Percentiles rank a stretch among this genome's conserved stretches.
phyloP scores from a whole-genome alignment of 2,329 filamentous ascomycete genomes.

The Sporothrix inflata region DNA sequence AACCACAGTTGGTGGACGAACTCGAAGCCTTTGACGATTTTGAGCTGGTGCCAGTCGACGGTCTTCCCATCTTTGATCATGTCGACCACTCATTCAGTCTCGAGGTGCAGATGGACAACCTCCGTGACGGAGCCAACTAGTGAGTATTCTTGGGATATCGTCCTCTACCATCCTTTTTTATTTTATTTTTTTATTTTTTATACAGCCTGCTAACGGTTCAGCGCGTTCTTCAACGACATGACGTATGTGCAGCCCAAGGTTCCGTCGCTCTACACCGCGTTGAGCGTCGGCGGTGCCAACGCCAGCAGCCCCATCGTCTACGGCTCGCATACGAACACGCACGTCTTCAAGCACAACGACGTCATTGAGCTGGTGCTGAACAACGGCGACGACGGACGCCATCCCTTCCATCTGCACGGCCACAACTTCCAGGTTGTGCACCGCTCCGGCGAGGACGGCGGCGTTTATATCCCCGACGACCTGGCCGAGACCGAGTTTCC shows the following conservation, averaged over 20 bases:
- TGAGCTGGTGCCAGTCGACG: slow-evolving; percentile 69
- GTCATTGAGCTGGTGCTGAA: slow-evolving; percentile 71
- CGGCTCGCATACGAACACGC: slow-evolving; percentile 65
- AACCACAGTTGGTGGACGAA: slow-evolving; percentile 59
- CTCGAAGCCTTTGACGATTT: slow-evolving; percentile 74
- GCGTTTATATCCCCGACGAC: slow-evolving; percentile 54
- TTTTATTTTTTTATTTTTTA: slow-evolving; percentile 63
- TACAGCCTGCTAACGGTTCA: slow-evolving; percentile 39
- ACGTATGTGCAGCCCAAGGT: slow-evolving; percentile 76
- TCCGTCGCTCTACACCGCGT: slow-evolving; percentile 75
- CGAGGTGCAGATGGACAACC: slow-evolving; percentile 66
- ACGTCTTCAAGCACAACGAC: slow-evolving; percentile 68
- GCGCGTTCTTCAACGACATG: slow-evolving; percentile 74
- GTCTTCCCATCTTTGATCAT: slow-evolving; percentile 59
- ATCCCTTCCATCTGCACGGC: slow-evolving; percentile 36
- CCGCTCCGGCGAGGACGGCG: slow-evolving; percentile 60
- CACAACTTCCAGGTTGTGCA: slow-evolving; percentile 51
- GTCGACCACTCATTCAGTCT: slow-evolving; percentile 68
- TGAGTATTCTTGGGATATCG: slow-evolving; percentile 41
- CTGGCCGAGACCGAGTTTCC: slow-evolving; percentile 41
- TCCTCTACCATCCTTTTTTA: slow-evolving; percentile 46
- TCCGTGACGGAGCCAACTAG: slow-evolving; percentile 70
- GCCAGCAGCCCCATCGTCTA: slow-evolving; percentile 65
- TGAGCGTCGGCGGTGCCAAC: slow-evolving; percentile 62
- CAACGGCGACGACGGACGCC: slow-evolving; percentile 34